Percentiles rank a stretch among this genome's conserved stretches.
phyloP scores from a whole-genome alignment of 2,329 filamentous ascomycete species.

The Fusarium keratoplasticum region DNA sequence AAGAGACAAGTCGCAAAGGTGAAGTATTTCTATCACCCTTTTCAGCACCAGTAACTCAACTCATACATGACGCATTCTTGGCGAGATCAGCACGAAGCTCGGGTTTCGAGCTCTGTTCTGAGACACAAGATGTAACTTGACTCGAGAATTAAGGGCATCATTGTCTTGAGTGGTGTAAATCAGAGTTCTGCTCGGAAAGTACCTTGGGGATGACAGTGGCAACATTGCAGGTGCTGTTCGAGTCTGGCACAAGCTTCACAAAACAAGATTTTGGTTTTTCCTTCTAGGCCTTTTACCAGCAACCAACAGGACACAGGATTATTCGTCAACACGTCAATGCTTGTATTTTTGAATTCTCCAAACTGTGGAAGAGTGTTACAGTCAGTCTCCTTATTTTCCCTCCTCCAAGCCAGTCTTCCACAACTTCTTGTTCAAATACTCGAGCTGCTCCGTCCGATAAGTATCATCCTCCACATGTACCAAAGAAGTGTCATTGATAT shows the following conservation, averaged over 20 bases:
- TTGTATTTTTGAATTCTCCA: background rate
- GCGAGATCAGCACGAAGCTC: background rate
- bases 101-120: background rate
- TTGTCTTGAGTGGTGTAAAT: background rate
- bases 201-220: background rate
- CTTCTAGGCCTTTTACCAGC: no score
- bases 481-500: slow-evolving; percentile 17
- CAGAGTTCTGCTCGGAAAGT: background rate
- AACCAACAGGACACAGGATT: no score
- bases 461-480: slow-evolving; percentile 14
- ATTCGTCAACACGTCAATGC: background rate
- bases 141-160: background rate
- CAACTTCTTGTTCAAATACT: slow-evolving; percentile 28
- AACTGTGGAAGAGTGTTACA: background rate
- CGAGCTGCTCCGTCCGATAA: slow-evolving; percentile 21
- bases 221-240: background rate
- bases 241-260: background rate
- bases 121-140: background rate
- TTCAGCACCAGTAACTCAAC: background rate
- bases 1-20: background rate
- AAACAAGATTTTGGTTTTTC: background rate
- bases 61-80: background rate
- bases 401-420: slow-evolving; percentile 18
- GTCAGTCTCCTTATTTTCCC: background rate
- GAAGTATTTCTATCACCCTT: background rate